Evolutionary conservation across 176 grass and related monocot genomes (phyloP), one percentile per base, ranked within the genome.

Genomic region (Chrysopogon serrulatus): DNA sequence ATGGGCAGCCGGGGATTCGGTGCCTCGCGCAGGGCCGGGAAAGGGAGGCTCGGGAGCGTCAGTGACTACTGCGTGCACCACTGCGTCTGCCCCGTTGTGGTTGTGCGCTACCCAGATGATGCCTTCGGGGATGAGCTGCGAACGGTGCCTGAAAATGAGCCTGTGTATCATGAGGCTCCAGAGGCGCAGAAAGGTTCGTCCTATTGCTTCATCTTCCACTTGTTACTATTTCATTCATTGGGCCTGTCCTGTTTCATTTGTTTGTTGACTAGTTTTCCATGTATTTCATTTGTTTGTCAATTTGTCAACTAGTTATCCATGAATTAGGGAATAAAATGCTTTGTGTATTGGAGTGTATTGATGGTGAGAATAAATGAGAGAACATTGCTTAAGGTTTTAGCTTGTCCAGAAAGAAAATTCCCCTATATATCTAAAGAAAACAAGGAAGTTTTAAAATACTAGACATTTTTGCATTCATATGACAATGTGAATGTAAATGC

Each of bases 61-160:
- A 97, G 94, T 31, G 94, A 97, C 84, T 97, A 97, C 84, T 97
- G 94, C 70, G 94, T 97, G 77, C 94, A 97, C 83, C 94, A 97
- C 85, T 97, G 94, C 49, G 82, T 94, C 60, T 97, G 94, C 79
- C 94, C 94, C 4, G 92, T 97, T 1, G 92, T 97, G 2, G 94
- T 97, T 18, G 94, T 97, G 26, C 65, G 94, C 13, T 94, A 85
- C 63, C 94, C 94, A 4, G 94, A 94, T 67, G 94, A 97, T 10
- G 72, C 73, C 7, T 73, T 35, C 10, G 83, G 61, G 30, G 90
- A 87, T 32, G 85, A 87, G 64, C 81, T 91, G 67, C 77, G 85
- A 59, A 49, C 89, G 6, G 89, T 94, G 41, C 89, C 87, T 42
- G 92, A 95, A 83, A 81, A 95, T 65, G 87, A 95, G 32, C 87